Conservation (phyloP, 768 basidiomycete species). For the Rubroboletus pulcherrimus region DNA sequence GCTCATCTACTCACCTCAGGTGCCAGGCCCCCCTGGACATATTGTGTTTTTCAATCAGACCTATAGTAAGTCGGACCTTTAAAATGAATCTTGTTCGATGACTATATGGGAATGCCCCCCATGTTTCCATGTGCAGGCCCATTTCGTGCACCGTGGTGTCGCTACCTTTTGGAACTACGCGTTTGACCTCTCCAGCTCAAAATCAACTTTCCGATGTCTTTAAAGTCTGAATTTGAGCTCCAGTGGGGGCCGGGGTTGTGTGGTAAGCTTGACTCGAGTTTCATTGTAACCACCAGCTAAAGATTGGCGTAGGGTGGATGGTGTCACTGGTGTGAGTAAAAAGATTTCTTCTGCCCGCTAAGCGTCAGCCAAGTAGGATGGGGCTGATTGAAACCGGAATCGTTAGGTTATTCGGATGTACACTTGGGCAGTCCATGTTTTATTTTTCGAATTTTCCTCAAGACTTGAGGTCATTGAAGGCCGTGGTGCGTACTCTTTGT, state of each 20-base stretch:
- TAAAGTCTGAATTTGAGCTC: not conserved
- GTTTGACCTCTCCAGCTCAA: not conserved
- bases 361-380: not conserved
- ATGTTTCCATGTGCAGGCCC: not conserved
- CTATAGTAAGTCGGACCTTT: not conserved
- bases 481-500: not conserved
- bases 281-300: not conserved
- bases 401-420: conserved; percentile 9
- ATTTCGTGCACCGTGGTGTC: no score
- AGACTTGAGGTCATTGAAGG: conserved; percentile 6
- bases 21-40: not conserved
- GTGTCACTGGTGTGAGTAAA: conserved; percentile 1
- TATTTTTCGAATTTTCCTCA: conserved; percentile 9
- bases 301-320: not conserved
- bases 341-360: not conserved
- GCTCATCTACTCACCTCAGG: not conserved
- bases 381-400: not conserved
- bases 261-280: not conserved
- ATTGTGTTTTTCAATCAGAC: not conserved
- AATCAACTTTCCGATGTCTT: not conserved
- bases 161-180: not conserved
- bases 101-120: no score
- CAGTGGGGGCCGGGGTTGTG: not conserved
- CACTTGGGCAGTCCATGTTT: conserved; percentile 6
- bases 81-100: not conserved